Base-by-base conservation (phyloP, 805 yeast genomes). In the Candida wancherniae region DNA sequence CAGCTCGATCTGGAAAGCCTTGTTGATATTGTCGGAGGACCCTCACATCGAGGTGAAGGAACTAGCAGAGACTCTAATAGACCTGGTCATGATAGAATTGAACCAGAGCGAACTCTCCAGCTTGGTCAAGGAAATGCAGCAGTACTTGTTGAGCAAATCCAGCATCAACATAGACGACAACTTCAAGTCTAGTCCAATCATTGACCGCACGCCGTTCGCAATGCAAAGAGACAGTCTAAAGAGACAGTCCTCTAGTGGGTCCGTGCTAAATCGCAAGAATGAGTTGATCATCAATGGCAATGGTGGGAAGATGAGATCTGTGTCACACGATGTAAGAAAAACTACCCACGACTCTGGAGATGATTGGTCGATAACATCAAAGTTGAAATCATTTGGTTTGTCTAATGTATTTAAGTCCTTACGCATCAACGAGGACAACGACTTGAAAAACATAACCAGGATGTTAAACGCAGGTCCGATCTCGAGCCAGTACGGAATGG, bases 1-100 rank as follows among this genome's bases (percentile, higher is more conserved):
- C 53, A 74, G 85, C 33, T 82, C 94, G 1, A 75, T 82, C 6
- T 92, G 97, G 96, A 84, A 86, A 43, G 78, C 90, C 0, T 54
- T 90, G 19, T 63, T 92, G 27, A 77, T 85, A 16, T 57, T 86
- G 17, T 74, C 94, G 1, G 87, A 82, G 42, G 98, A 92, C 55
- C 95, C 97, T 0, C 92, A 82, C 54, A 60, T 72, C 20, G 95
- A 86, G 55, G 87, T 88, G 5, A 76, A 74, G 36, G 72, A 72
- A 28, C 66, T 75, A 37, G 90, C 96, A 0, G 80, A 78, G 33
- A 75, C 72, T 17, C 71, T 86, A 9, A 79, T 86, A 12, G 97
- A 87, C 53, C 76, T 70, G 39, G 77, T 87, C 14, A 62, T 84
- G 55, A 50, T 73, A 28, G 72, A 75, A 36, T 58, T 90, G 31